phyloP scores from a whole-genome alignment of 2,329 filamentous ascomycete genomes.

The Acrocalymma vagum region DNA sequence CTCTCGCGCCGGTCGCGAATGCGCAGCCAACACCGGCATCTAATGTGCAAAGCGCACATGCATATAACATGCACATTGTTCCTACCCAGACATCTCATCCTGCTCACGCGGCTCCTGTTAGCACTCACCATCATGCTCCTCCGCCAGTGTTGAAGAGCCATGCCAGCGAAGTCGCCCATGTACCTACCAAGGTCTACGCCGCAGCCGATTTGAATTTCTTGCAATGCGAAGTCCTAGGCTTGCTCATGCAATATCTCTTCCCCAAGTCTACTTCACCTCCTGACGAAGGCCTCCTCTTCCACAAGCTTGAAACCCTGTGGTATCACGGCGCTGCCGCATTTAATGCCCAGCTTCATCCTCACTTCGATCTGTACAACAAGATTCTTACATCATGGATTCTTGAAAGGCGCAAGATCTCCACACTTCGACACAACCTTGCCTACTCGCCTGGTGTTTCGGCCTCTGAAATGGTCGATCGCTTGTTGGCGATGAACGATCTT shows the following conservation, averaged over 20 bases:
- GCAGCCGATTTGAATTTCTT: constrained; percentile 31
- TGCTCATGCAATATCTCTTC: constrained; percentile 40
- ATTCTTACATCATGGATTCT: constrained; percentile 42
- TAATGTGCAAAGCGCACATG: constrained; percentile 23
- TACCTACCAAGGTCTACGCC: constrained; percentile 9
- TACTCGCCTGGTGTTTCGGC: constrained; percentile 32
- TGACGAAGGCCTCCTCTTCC: constrained; percentile 34
- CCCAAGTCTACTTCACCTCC: constrained; percentile 29
- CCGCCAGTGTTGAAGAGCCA: constrained; percentile 37
- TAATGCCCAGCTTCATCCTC: constrained; percentile 30
- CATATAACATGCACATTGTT: constrained; percentile 28
- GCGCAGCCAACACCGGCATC: constrained; percentile 21
- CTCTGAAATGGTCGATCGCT: constrained; percentile 37
- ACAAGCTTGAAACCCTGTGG: constrained; percentile 39
- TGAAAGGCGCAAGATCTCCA: constrained; percentile 38
- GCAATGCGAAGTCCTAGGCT: constrained; percentile 43
- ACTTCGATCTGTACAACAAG: constrained; percentile 36
- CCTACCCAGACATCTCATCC: constrained; percentile 15
- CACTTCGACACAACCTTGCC: constrained; percentile 30
- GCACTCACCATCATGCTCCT: constrained; percentile 8
- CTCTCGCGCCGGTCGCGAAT: constrained; percentile 30
- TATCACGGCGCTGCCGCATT: constrained; percentile 32
- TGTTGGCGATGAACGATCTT: constrained; percentile 45
- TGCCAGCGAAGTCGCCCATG: constrained; percentile 22
- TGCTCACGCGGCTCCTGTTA: constrained; percentile 12